Percentiles rank a stretch among this genome's conserved stretches.
phyloP scores from a whole-genome alignment of 495 filamentous ascomycete species.

The Penicillium parvum region DNA sequence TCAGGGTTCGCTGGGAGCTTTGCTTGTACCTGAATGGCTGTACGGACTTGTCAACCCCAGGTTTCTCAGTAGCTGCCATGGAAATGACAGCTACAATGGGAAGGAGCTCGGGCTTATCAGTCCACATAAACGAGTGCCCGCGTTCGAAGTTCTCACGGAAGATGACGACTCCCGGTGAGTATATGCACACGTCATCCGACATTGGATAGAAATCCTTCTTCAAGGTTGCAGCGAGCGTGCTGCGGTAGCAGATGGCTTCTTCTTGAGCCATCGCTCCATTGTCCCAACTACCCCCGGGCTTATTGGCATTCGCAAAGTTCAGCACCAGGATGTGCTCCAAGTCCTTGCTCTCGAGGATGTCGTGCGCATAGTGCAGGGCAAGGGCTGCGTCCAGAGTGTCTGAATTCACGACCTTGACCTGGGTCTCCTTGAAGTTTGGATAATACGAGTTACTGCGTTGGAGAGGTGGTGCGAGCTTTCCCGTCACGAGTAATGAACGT shows the following conservation, averaged over 20 bases:
- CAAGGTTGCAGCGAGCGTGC: constrained; percentile 51
- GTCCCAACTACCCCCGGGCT: constrained; percentile 54
- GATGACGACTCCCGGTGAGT: constrained; percentile 55
- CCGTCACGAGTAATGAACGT: too few relatives aligned
- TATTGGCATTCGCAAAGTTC: constrained; percentile 55
- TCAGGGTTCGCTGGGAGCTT: constrained; percentile 44
- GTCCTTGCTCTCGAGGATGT: constrained; percentile 2
- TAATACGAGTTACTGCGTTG: neutral
- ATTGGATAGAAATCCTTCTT: constrained; percentile 54
- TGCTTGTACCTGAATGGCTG: constrained; percentile 23
- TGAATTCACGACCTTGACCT: constrained; percentile 41
- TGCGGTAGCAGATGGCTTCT: constrained; percentile 62
- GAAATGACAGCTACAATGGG: constrained; percentile 55
- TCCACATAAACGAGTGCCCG: constrained; percentile 41
- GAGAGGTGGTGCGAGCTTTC: neutral
- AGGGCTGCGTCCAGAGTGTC: constrained; percentile 52
- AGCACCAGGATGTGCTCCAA: constrained; percentile 48
- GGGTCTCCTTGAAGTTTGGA: constrained; percentile 20
- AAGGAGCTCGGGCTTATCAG: constrained; percentile 27
- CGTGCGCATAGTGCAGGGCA: constrained; percentile 22
- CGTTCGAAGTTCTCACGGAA: constrained; percentile 41
- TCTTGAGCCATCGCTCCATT: constrained; percentile 56
- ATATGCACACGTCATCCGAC: constrained; percentile 47
- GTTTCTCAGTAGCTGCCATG: constrained; percentile 50
- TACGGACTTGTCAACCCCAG: constrained; percentile 29